These are phyloP conservation scores for Mycena sp. DNA, from an alignment of 1,284 basidiomycete genomes.

Conservation along the genomic window DNA sequence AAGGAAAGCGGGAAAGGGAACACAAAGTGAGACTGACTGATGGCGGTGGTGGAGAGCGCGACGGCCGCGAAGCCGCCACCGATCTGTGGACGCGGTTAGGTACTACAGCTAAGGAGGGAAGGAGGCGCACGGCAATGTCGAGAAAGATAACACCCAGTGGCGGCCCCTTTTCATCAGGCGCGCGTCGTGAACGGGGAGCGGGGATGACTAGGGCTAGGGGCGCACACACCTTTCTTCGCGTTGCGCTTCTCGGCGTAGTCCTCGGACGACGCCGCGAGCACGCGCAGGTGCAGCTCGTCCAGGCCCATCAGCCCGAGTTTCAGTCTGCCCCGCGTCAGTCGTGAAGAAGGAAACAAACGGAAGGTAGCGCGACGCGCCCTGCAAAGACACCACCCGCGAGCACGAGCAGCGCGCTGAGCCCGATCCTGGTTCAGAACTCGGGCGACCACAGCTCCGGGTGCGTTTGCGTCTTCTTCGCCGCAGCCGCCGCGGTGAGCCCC, in stretches of 20 bases:
- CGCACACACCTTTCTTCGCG: slow-evolving; percentile 68
- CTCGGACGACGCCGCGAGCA: slow-evolving; percentile 84
- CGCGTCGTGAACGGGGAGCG: background rate
- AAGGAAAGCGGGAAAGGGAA: too few species aligned
- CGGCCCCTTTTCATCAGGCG: slow-evolving; percentile 80
- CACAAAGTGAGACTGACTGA: background rate
- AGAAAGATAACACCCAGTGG: slow-evolving; percentile 60
- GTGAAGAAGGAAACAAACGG: too few species aligned
- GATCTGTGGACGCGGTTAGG: slow-evolving; percentile 9
- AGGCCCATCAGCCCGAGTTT: slow-evolving; percentile 75
- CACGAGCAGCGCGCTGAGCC: slow-evolving; percentile 73
- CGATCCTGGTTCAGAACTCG: slow-evolving; percentile 73
- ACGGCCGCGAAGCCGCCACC: slow-evolving; percentile 29
- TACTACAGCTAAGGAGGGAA: background rate
- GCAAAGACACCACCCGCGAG: slow-evolving; percentile 87
- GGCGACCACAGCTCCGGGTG: slow-evolving; percentile 19
- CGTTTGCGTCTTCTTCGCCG: slow-evolving; percentile 7
- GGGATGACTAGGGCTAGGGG: background rate
- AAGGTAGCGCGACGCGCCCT: slow-evolving; percentile 67
- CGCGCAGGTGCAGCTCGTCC: slow-evolving; percentile 92
- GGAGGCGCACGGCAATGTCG: slow-evolving; percentile 23
- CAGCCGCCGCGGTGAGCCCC: too few species aligned
- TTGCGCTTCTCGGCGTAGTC: slow-evolving; percentile 73
- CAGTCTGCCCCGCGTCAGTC: slow-evolving; percentile 1
- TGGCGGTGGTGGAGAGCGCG: slow-evolving; percentile 20